Percentiles rank a stretch among this genome's conserved stretches.
Conservation (phyloP, 108 stramenopile genomes). For the Skeletonema marinoi region DNA sequence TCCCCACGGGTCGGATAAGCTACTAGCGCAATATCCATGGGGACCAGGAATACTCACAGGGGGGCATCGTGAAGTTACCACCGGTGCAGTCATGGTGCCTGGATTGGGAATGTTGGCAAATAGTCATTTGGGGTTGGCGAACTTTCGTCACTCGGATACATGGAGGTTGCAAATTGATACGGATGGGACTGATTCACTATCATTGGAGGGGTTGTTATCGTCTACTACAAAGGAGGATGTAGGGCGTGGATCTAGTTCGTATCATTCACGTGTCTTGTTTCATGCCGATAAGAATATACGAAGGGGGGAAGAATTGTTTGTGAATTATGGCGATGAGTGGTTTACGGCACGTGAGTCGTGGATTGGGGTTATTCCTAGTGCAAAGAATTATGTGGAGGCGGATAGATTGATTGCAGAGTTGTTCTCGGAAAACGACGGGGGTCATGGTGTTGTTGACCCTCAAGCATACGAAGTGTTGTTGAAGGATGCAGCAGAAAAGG, state of each 20-base stretch:
- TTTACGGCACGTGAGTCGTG: slow-evolving; percentile 29
- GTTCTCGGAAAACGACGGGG: not conserved
- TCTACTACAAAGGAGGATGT: slow-evolving; percentile 38
- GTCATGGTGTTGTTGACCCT: not conserved
- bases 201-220: not conserved
- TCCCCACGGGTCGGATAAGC: not conserved
- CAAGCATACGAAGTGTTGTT: slow-evolving; percentile 9
- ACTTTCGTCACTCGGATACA: slow-evolving; percentile 4
- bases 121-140: slow-evolving; percentile 56
- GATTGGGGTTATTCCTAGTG: slow-evolving; percentile 45
- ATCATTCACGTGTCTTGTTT: slow-evolving; percentile 37
- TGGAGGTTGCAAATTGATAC: not conserved
- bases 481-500: slow-evolving; percentile 2
- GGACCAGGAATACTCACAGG: not conserved
- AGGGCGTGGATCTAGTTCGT: slow-evolving; percentile 60
- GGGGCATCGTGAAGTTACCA: slow-evolving; percentile 37
- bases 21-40: slow-evolving; percentile 30
- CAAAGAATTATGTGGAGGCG: slow-evolving; percentile 38
- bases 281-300: slow-evolving; percentile 35
- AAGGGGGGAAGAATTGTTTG: slow-evolving; percentile 76
- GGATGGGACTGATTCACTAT: slow-evolving; percentile 21
- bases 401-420: slow-evolving; percentile 24
- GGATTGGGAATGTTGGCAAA: slow-evolving; percentile 64
- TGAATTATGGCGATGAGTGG: slow-evolving; percentile 71
- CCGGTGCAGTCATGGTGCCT: slow-evolving; percentile 32